Base-by-base conservation (phyloP, 495 filamentous ascomycete species). In the Margaritispora aquatica region DNA sequence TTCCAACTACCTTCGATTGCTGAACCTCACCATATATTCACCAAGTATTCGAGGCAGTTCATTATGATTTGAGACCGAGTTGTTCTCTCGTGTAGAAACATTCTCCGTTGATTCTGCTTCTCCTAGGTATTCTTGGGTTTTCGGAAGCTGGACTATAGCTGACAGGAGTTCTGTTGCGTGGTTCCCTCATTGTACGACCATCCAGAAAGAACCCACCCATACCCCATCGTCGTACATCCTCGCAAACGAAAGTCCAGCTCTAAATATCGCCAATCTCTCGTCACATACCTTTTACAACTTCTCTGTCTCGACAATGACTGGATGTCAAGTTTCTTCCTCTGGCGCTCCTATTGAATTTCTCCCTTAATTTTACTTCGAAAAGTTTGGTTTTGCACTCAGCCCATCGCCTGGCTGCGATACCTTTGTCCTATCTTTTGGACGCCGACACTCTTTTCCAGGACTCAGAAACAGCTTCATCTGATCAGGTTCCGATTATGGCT, bases 401-500 rank as follows among this genome's bases (percentile, higher is more conserved):
- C 31, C 46, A 27, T 60, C 55, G 58, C 59, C 61, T 57, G 53
- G 58, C 55, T 68, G 58, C 63, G 59, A 66, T 57, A 65, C 57
- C 56, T 57, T 61, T 47, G 49, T 56, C 57, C 57, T 44, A 7
- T 44, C 17, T 19, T 60, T 56, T 48, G 61, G 58, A 61, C 63
- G n/a, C 21, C 53, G n/a, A 65, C 61, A 57, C 31, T 66, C 66
- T 38, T 68, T 66, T 58, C 36, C 29, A 17, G 27, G 27, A 51
- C 53, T n/a, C 58, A 36, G 47, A 26, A 54, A 26, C 34, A 38
- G n/a, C 47, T 50, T 46, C 36, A 21, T 47, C 56, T 27, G 19
- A 41, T 19, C 17, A 36, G 26, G 48, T 26, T 41, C 20, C 50
- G 64, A 68, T 63, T 59, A 77, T 77, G 73, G 71, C 72, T 61